phyloP scores from a whole-genome alignment of 73 alveolate genomes.

The Paramecium biaurelia region DNA sequence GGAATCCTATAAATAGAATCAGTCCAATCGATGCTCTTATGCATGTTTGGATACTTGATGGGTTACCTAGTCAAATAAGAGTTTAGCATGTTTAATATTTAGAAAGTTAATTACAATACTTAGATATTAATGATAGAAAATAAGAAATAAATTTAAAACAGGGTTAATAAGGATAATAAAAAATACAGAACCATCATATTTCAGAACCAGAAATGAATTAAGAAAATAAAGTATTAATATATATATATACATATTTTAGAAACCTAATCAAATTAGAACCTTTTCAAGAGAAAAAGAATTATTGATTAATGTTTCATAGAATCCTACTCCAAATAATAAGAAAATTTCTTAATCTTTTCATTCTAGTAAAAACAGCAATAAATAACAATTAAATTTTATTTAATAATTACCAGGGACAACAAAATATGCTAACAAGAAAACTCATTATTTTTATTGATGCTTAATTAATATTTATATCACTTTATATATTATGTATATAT shows the following conservation, averaged over 20 bases:
- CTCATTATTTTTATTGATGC: neutral
- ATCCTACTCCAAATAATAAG: neutral
- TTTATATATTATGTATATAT: neutral
- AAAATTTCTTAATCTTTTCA: conserved; percentile 5
- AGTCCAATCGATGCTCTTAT: conserved; percentile 88
- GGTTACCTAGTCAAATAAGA: conserved; percentile 54
- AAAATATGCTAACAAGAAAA: neutral
- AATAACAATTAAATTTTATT: neutral
- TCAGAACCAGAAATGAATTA: conserved; percentile 43
- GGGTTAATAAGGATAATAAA: neutral
- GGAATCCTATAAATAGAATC: conserved; percentile 90
- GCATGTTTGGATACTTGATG: conserved; percentile 83
- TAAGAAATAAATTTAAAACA: neutral
- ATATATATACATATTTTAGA: neutral
- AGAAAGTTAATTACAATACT: neutral
- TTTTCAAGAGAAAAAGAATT: neutral
- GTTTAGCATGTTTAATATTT: conserved; percentile 51
- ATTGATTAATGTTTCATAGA: neutral
- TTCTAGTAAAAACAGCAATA: neutral
- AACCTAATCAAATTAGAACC: neutral
- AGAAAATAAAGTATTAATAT: neutral
- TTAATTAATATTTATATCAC: neutral
- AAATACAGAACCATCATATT: neutral
- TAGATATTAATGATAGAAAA: neutral
- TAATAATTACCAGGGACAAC: neutral